phyloP scores from a whole-genome alignment of 805 yeast genomes.

The Priceomyces haplophilus region DNA sequence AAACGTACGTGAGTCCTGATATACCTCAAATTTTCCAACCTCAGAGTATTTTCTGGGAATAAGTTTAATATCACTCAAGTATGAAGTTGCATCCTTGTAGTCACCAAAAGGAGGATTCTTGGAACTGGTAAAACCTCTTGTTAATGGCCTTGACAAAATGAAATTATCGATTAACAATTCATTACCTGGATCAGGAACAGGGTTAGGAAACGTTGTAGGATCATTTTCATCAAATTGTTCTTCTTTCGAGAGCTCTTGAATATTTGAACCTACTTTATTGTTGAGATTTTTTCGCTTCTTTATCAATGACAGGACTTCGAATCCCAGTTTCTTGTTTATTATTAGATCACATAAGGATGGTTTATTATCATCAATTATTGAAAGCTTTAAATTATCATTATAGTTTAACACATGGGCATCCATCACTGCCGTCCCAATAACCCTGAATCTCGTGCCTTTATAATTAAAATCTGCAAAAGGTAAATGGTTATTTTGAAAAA shows the following conservation, averaged over 20 bases:
- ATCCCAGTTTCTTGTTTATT: slow-evolving; percentile 27
- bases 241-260: background rate
- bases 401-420: slow-evolving; percentile 27
- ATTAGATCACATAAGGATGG: slow-evolving; percentile 36
- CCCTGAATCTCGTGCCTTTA: slow-evolving; percentile 34
- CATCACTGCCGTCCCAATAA: slow-evolving; percentile 34
- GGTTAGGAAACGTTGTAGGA: slow-evolving; percentile 22
- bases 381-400: slow-evolving; percentile 32
- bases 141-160: background rate
- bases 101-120: slow-evolving; percentile 40
- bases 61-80: slow-evolving; percentile 15
- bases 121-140: slow-evolving; percentile 20
- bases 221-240: slow-evolving; percentile 6
- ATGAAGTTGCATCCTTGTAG: slow-evolving; percentile 27
- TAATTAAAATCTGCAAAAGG: slow-evolving; percentile 41
- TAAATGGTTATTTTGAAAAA: slow-evolving; percentile 34
- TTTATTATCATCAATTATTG: slow-evolving; percentile 31
- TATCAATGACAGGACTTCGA: slow-evolving; percentile 19
- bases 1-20: slow-evolving; percentile 24
- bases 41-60: slow-evolving; percentile 38
- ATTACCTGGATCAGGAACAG: slow-evolving; percentile 27
- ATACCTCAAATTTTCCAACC: slow-evolving; percentile 31
- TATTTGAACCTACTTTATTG: background rate
- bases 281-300: slow-evolving; percentile 9
- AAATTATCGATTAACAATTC: slow-evolving; percentile 19